Percentiles rank a stretch among this genome's conserved stretches.
Evolutionary conservation across 2,329 filamentous ascomycete species (phyloP).

Genomic region (Arthrinium puccinioides): DNA sequence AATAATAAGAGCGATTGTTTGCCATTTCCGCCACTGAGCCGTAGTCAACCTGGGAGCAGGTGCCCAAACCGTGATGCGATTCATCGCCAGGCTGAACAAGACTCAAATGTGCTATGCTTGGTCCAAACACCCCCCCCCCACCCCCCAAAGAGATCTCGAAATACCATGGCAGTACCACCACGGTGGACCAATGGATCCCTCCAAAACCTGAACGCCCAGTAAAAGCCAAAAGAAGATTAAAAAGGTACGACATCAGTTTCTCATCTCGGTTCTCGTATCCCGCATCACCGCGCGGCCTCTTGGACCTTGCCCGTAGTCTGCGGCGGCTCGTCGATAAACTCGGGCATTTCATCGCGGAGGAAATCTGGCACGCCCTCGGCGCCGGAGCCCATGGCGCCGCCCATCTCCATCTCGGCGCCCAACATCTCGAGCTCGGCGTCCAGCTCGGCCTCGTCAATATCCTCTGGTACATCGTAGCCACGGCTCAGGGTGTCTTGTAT

Average conservation of each 20-base stretch:
- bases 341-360: slow-evolving; percentile 80
- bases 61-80: no score
- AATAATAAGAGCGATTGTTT: no score
- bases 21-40: no score
- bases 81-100: no score
- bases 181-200: no score
- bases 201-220: not conserved
- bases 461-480: slow-evolving; percentile 91
- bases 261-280: slow-evolving; percentile 5
- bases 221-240: slow-evolving; percentile 1
- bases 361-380: slow-evolving; percentile 67
- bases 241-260: no score
- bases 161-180: no score
- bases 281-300: slow-evolving; percentile 57
- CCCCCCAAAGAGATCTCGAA: no score
- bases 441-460: slow-evolving; percentile 92
- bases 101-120: no score
- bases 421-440: slow-evolving; percentile 94
- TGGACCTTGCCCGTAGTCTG: slow-evolving; percentile 68
- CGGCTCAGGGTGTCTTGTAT: slow-evolving; percentile 91
- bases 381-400: slow-evolving; percentile 52
- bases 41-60: no score
- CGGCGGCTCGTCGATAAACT: slow-evolving; percentile 90
- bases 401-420: slow-evolving; percentile 88
- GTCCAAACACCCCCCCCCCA: not conserved